Percentiles rank a stretch among this genome's conserved stretches.
phyloP scores from a whole-genome alignment of 306 rosid genomes.

The Corylus avellana region DNA sequence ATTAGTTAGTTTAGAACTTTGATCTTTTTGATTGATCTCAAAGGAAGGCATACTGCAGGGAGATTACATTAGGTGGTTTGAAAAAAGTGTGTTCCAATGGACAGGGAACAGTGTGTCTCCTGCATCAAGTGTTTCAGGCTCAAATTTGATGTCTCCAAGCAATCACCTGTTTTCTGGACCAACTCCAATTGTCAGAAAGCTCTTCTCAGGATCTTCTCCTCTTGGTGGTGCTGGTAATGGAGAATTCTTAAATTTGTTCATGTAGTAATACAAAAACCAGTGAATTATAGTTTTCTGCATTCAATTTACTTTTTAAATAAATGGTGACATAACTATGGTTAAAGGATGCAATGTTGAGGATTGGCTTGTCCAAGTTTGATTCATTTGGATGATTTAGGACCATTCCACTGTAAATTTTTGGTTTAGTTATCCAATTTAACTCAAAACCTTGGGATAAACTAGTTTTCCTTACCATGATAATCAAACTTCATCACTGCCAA shows the following conservation, averaged over 20 bases:
- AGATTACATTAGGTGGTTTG: slow-evolving; percentile 57
- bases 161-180: slow-evolving; percentile 34
- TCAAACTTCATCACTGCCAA: too few relatives aligned
- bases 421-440: too few relatives aligned
- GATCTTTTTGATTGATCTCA: neutral
- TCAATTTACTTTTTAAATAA: neutral
- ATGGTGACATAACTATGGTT: neutral
- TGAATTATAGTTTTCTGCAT: slow-evolving; percentile 1
- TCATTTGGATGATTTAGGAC: neutral
- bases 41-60: slow-evolving; percentile 57
- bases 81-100: slow-evolving; percentile 57
- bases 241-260: slow-evolving; percentile 18
- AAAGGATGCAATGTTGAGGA: slow-evolving; percentile 6
- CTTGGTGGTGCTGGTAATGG: slow-evolving; percentile 49
- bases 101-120: slow-evolving; percentile 37
- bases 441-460: too few relatives aligned
- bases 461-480: too few relatives aligned
- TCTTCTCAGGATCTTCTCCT: slow-evolving; percentile 61
- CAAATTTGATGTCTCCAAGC: slow-evolving; percentile 45
- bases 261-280: neutral
- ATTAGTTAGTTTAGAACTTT: too few relatives aligned
- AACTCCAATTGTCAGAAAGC: slow-evolving; percentile 43
- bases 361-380: slow-evolving; percentile 13
- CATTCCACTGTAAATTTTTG: too few relatives aligned
- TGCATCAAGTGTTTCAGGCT: slow-evolving; percentile 45